phyloP scores from a whole-genome alignment of 179 eudicot species.

The Vitellaria paradoxa region DNA sequence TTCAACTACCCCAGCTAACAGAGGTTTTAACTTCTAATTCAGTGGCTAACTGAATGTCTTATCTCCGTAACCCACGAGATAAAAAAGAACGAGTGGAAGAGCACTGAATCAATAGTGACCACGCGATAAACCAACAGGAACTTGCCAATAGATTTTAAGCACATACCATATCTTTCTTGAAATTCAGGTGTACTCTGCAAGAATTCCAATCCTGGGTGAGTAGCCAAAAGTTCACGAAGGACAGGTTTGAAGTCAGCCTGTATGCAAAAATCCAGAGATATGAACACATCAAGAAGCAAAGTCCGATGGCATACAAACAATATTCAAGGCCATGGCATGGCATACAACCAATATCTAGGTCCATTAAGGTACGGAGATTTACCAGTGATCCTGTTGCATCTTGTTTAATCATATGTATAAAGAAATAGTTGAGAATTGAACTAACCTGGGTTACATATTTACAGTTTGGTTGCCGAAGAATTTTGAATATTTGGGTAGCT shows the following conservation, averaged over 20 bases:
- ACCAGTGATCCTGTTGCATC: neutral
- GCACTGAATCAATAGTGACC: neutral
- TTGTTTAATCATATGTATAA: neutral
- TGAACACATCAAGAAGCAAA: neutral
- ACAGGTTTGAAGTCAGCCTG: constrained; percentile 92
- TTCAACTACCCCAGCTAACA: neutral
- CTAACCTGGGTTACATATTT: constrained; percentile 38
- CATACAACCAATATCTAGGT: neutral
- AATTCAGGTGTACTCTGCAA: constrained; percentile 93
- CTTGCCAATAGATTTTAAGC: neutral
- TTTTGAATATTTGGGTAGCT: constrained; percentile 65
- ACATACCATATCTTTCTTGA: constrained; percentile 96
- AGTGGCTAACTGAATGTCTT: neutral
- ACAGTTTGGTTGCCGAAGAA: constrained; percentile 74
- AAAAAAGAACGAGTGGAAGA: neutral
- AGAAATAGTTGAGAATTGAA: neutral
- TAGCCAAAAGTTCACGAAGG: constrained; percentile 83
- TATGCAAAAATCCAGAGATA: neutral
- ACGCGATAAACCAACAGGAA: neutral
- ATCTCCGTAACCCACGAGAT: neutral
- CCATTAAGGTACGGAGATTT: neutral
- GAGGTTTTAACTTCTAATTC: neutral
- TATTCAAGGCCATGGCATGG: neutral
- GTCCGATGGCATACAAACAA: neutral
- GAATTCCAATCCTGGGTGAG: constrained; percentile 98